Percentiles rank a stretch among this genome's conserved stretches.
Conservation (phyloP, 192 early-diverging fungal species). For the Diversispora eburnea region DNA sequence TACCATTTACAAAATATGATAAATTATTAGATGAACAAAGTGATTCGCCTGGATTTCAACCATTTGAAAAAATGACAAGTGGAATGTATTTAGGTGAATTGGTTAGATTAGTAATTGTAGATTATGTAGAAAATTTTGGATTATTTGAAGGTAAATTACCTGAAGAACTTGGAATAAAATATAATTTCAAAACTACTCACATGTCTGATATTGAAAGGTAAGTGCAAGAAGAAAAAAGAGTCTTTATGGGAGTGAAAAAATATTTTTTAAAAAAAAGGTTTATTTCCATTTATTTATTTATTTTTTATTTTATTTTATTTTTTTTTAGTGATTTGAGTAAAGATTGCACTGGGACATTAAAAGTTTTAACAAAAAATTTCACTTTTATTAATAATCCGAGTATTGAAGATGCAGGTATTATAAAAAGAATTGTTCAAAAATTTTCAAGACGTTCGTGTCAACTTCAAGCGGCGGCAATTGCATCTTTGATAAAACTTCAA, state of each 20-base stretch:
- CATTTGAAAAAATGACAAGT: constrained; percentile 95
- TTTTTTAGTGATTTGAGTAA: neutral
- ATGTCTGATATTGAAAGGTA: constrained; percentile 20
- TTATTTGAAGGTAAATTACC: constrained; percentile 69
- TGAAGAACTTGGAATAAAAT: constrained; percentile 35
- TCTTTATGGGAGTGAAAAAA: neutral
- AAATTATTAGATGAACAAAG: constrained; percentile 73
- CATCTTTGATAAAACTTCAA: constrained; percentile 46
- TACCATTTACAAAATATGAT: constrained; percentile 89
- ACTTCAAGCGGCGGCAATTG: constrained; percentile 68
- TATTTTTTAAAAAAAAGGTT: no score
- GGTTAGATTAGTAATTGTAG: constrained; percentile 71
- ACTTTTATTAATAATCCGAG: neutral
- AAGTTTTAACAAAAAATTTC: neutral
- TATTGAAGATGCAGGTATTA: neutral
- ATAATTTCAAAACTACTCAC: neutral
- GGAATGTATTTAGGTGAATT: constrained; percentile 95
- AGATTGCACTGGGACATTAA: neutral
- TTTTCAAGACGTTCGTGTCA: constrained; percentile 81
- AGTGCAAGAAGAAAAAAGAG: neutral
- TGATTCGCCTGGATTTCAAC: constrained; percentile 76
- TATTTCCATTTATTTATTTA: no score
- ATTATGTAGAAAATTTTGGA: constrained; percentile 75
- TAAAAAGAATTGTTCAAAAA: constrained; percentile 40
- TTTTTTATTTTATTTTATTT: no score